These are phyloP conservation scores for Diaporthe australafricana DNA, from an alignment of 2,329 filamentous ascomycete genomes.

Conservation along the genomic window DNA sequence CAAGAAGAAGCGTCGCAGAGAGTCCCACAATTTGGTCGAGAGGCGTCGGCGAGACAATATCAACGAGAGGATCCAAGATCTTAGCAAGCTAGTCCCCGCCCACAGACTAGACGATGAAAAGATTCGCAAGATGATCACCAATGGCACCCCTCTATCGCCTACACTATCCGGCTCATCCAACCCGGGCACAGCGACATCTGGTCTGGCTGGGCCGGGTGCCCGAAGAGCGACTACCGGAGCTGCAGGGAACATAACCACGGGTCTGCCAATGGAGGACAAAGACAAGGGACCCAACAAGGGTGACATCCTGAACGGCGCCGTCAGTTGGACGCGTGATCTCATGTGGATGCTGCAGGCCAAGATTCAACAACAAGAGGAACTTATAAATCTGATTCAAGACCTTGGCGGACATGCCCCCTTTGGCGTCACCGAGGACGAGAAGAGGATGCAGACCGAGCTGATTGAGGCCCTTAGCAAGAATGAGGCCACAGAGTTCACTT, in stretches of 20 bases:
- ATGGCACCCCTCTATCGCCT: slow-evolving; percentile 89
- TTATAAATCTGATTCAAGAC: slow-evolving; percentile 79
- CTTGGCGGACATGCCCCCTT: slow-evolving; percentile 83
- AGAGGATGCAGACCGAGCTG: slow-evolving; percentile 94
- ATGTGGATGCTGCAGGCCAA: slow-evolving; percentile 97
- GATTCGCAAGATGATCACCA: slow-evolving; percentile 93
- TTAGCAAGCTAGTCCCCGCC: slow-evolving; percentile 90
- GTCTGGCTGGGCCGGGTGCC: slow-evolving; percentile 86
- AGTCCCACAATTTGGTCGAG: slow-evolving; percentile 97
- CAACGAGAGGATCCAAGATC: slow-evolving; percentile 97
- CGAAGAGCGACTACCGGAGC: slow-evolving; percentile 79
- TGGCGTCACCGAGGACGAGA: slow-evolving; percentile 89
- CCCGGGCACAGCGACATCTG: slow-evolving; percentile 84
- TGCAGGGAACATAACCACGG: slow-evolving; percentile 88
- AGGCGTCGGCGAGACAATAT: slow-evolving; percentile 96
- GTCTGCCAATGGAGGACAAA: slow-evolving; percentile 93
- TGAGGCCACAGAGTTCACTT: slow-evolving; percentile 79
- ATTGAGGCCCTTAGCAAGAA: slow-evolving; percentile 88
- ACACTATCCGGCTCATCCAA: slow-evolving; percentile 77
- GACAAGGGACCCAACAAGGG: slow-evolving; percentile 99
- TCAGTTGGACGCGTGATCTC: slow-evolving; percentile 95
- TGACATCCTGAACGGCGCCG: slow-evolving; percentile 95
- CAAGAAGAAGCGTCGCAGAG: slow-evolving; percentile 89
- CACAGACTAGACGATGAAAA: slow-evolving; percentile 98
- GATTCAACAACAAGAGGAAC: slow-evolving; percentile 87